Base-by-base conservation (phyloP, 1,284 basidiomycete species). In the Puccinia coronata region DNA sequence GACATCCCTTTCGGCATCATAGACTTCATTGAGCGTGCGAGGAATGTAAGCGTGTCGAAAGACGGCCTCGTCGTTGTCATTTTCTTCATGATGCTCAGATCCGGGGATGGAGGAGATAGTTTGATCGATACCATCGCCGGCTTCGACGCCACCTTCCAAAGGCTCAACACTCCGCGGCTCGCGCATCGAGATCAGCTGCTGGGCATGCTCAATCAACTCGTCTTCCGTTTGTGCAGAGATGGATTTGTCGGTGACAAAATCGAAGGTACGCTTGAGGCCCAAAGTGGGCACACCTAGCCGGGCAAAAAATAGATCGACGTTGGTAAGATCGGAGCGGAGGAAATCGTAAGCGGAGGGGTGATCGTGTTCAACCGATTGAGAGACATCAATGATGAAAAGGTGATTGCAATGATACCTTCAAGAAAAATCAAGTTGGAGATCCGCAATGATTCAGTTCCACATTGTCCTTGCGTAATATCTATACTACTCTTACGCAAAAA, bases 361-460 rank as follows among this genome's bases (percentile, higher is more conserved):
- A 86, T 99, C 96, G 85, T 98, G 96, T 85, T 99, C 97, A 59
- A 99, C 96, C 78, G 93, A 95, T 87, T 99, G 97, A 2, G 95
- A 97, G 82, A 99, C 97, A 86, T 99, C 97, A 87, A 99, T 99
- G 85, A 99, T 93, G 88, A 91, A 96, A 20, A 98, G 89, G 85
- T 96, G 93, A 0, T 83, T 84, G 18, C 87, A 83, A 84, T 90
- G 90, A 82, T 89, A 89, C 20, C 88, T 88, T 63, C 25, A 43
- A 73, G 43, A 39, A 71, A 55, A 59, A 39, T 59, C 14, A 59
- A 61, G 34, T 23, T 59, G 6, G 18, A 11, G 14, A 59, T 14
- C n/a, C 25, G 63, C 2, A 63, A 39, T 39, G 6, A 9, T 39
- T 63, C 47, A 71, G 28, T 18, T 41, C 6, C 18, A 47, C 20